phyloP scores from a whole-genome alignment of 106 monocot genomes.

The Allium sativum region DNA sequence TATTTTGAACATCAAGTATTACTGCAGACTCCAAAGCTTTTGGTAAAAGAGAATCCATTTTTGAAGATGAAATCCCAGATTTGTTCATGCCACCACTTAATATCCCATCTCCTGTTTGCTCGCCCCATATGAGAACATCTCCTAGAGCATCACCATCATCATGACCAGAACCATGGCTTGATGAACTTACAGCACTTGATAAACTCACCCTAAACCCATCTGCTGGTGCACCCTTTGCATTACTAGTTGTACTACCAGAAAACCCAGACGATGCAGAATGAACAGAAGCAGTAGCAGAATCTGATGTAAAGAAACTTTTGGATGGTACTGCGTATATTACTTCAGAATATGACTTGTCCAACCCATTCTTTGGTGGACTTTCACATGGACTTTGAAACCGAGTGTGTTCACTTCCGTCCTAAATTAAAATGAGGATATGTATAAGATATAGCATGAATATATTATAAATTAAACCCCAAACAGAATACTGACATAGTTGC shows the following conservation, averaged over 20 bases:
- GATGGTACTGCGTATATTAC: constrained; percentile 34
- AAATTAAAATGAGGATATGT: constrained; percentile 14
- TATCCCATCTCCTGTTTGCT: constrained; percentile 84
- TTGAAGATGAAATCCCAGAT: constrained; percentile 34
- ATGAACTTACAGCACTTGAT: constrained; percentile 97
- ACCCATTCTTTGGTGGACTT: constrained; percentile 76
- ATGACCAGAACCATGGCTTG: constrained; percentile 98
- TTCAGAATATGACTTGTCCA: constrained; percentile 54
- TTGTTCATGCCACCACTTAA: constrained; percentile 65
- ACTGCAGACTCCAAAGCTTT: constrained; percentile 91
- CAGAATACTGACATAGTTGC: too few relatives aligned
- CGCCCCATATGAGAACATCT: constrained; percentile 99
- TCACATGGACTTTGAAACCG: constrained; percentile 67
- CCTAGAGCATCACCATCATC: constrained; percentile 99
- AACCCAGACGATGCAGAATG: constrained; percentile 48
- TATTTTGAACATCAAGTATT: constrained; percentile 87
- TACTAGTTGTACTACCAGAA: constrained; percentile 44
- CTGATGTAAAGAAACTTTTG: constrained; percentile 34
- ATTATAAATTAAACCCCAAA: neutral
- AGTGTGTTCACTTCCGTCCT: constrained; percentile 62
- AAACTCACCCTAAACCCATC: constrained; percentile 85
- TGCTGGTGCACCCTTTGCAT: constrained; percentile 35
- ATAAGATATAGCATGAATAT: neutral
- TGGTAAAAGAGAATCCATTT: constrained; percentile 74
- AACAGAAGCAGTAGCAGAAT: constrained; percentile 38